Base-by-base conservation (phyloP, 306 rosid species). In the Ormosia semicastrata region DNA sequence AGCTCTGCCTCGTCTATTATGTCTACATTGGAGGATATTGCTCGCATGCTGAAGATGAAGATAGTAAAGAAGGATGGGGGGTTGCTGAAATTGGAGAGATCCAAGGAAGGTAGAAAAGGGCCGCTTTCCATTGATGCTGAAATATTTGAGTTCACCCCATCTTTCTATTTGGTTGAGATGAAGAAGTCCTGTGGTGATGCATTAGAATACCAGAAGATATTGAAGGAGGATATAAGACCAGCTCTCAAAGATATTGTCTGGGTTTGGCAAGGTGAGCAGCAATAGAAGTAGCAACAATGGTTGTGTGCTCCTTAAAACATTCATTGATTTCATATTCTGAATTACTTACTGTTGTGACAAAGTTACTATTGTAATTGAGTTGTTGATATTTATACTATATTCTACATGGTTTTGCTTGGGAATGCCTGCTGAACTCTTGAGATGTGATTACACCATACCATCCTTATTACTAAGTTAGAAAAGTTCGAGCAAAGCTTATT, bases 161-260 rank as follows among this genome's bases (percentile, higher is more conserved):
- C 84, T 67, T 84, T 87, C 64, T 75, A 87, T 77, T 77, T 87
- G 82, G 78, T 87, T 39, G 90, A 87, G 84, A 73, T 87, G 49
- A 87, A 84, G 83, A 76, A 78, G 15, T 77, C 82, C 1, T 13
- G 68, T 40, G 90, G 88, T 7, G 84, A 84, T 81, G 8, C 82
- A 29, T 24, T 68, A 17, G 88, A 87, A 62, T 87, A 77, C 86
- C 86, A 78, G 65, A 84, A 84, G 88, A 78, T 81, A 75, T 32
- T 84, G 70, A 65, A 68, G 66, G 90, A 84, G 12, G 68, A 81
- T 40, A 84, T 87, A 70, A 77, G 68, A 73, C 90, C 88, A 17
- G 82, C 77, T 69, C 88, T 87, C 30, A 77, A 64, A 69, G 86
- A 81, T 7, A 78, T 87, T 77, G 84, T 74, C 8, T 82, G 77